Base-by-base conservation (phyloP, 768 basidiomycete genomes). In the Pleurotus sapidus region DNA sequence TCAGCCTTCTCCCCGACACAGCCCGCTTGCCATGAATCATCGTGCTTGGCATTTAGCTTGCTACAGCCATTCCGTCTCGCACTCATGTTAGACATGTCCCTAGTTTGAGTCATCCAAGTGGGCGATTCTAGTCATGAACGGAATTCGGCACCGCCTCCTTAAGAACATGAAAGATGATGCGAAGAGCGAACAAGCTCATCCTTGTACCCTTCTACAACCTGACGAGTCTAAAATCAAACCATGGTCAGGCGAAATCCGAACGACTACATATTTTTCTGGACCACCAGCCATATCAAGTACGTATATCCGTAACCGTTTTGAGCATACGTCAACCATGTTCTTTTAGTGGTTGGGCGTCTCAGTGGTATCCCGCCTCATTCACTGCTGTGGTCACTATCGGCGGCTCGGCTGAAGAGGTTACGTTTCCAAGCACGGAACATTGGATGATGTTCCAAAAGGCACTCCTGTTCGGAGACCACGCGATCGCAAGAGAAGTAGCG, bases 381-480 rank as follows among this genome's bases (percentile, higher is more conserved):
- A 75, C 65, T n/a, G 74, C 70, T 3, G 62, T 65, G 4, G 58
- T 78, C 5, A 64, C 61, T 5, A 61, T 78, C 24, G 67, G 67
- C 3, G 69, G 64, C 0, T 59, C 66, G 37, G 63, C 66, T 17
- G 70, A 74, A 56, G 64, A 61, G 2, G 64, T 74, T 20, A 63
- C 53, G 0, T 84, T 84, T 63, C 69, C 67, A 5, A 78, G 80
- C 2, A 76, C 81, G 0, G 86, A 87, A 67, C 84, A 87, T 61
- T 86, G 79, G 78, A 87, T 87, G 85, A 88, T 86, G 86, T 72
- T 79, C 40, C 77, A 80, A 53, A 86, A 87, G 64, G 84, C 84
- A 5, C 63, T 84, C 3, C 61, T 86, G 2, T 87, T 87, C 69
- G 62, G 65, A 11, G 83, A 86, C 61, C 39, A 55, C 8, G 71